Conservation (phyloP, 495 filamentous ascomycete species). For the Pyrenopolyporus hunteri region DNA sequence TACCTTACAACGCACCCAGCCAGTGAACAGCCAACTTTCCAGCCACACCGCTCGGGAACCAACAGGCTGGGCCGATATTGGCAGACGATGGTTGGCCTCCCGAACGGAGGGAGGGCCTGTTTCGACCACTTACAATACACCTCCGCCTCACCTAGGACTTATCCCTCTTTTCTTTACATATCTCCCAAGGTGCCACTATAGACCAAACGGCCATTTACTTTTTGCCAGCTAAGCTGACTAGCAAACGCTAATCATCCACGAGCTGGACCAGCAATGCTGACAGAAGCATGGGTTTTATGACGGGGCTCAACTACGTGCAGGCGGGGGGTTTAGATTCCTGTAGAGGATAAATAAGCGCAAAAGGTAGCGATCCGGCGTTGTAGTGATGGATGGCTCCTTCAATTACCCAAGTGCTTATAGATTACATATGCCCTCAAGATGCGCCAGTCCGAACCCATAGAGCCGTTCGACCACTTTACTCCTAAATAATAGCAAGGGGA, state of each 20-base stretch:
- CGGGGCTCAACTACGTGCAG: slow-evolving; percentile 2
- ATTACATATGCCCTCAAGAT: slow-evolving; percentile 2
- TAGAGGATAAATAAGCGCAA: too few relatives aligned
- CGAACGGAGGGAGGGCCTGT: slow-evolving; percentile 8
- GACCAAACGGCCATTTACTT: background rate
- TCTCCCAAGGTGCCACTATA: background rate
- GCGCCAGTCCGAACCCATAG: slow-evolving; percentile 4
- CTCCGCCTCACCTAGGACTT: background rate
- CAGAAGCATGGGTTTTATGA: slow-evolving; percentile 11
- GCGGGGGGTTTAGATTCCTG: background rate
- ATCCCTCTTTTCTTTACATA: background rate
- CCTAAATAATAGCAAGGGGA: too few relatives aligned
- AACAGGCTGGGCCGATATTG: slow-evolving; percentile 20
- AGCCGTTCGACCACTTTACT: background rate
- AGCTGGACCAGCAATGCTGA: slow-evolving; percentile 26
- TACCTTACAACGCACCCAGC: background rate
- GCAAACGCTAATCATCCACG: slow-evolving; percentile 21
- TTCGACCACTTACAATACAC: slow-evolving; percentile 12
- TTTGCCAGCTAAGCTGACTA: background rate
- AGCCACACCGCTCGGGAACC: slow-evolving; percentile 25
- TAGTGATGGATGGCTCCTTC: too few relatives aligned
- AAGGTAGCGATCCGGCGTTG: slow-evolving; percentile 13
- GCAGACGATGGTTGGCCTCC: slow-evolving; percentile 12
- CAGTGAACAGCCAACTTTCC: slow-evolving; percentile 8
- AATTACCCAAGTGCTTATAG: slow-evolving; percentile 13